Percentiles rank a stretch among this genome's conserved stretches.
Evolutionary conservation across 2,329 filamentous ascomycete species (phyloP).

Genomic region (Calonectria crousiana): DNA sequence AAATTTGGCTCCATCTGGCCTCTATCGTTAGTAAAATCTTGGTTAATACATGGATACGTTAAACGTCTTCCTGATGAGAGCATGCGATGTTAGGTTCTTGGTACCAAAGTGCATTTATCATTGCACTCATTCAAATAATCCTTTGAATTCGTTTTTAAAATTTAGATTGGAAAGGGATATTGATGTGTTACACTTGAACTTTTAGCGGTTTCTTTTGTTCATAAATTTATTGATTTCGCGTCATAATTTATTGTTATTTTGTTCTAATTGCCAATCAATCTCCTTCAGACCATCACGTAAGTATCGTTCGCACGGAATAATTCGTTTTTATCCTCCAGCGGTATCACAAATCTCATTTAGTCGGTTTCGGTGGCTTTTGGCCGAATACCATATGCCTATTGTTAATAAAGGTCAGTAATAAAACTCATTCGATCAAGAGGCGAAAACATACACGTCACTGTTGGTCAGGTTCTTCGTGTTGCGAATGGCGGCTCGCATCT

Average conservation of each 20-base stretch:
- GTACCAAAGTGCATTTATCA: no score
- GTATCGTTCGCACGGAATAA: neutral
- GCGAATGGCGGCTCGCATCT: conserved; percentile 17
- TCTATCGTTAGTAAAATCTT: no score
- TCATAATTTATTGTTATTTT: neutral
- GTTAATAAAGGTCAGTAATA: neutral
- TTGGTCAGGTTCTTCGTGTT: conserved; percentile 14
- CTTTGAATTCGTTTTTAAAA: no score
- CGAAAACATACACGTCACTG: neutral
- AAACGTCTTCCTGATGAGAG: no score
- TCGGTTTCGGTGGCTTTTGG: neutral
- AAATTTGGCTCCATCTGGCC: no score
- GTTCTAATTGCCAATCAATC: neutral
- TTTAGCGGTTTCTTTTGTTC: no score
- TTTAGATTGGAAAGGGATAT: no score
- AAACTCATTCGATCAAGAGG: neutral
- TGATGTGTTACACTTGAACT: no score
- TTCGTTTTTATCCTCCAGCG: neutral
- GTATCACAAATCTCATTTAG: neutral
- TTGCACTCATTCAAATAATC: no score
- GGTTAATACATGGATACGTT: no score
- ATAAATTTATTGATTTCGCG: no score
- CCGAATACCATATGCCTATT: neutral
- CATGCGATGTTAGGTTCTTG: no score
- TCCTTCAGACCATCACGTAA: neutral